Evolutionary conservation across 257 asterid species (phyloP).

Genomic region (Fraxinus pennsylvanica): DNA sequence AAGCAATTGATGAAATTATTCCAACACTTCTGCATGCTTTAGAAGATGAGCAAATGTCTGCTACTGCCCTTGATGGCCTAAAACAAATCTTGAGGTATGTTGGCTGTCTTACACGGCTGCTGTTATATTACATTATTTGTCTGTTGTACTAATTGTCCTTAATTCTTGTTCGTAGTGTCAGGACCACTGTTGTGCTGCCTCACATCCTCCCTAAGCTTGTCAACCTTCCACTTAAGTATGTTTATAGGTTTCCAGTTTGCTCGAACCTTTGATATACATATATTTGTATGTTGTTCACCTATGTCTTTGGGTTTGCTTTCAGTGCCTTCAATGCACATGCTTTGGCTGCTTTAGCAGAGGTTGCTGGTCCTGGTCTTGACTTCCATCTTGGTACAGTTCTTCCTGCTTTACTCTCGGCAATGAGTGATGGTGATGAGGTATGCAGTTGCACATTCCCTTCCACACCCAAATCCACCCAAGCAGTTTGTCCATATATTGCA

Average conservation of each 20-base stretch:
- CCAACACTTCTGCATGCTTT: slow-evolving; percentile 94
- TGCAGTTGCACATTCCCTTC: not conserved
- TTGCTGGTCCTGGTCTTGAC: slow-evolving; percentile 97
- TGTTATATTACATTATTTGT: slow-evolving; percentile 12
- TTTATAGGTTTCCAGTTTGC: slow-evolving; percentile 25
- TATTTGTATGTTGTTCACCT: slow-evolving; percentile 14
- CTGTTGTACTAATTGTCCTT: slow-evolving; percentile 23
- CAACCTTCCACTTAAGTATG: slow-evolving; percentile 89
- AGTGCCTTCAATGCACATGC: slow-evolving; percentile 99
- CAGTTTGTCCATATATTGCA: not conserved
- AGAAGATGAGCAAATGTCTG: slow-evolving; percentile 86
- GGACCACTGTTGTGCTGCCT: slow-evolving; percentile 97
- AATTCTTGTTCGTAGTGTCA: slow-evolving; percentile 60
- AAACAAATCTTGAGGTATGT: slow-evolving; percentile 89
- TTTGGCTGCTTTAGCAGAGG: slow-evolving; percentile 97
- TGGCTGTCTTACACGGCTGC: slow-evolving; percentile 16
- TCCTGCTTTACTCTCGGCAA: slow-evolving; percentile 85
- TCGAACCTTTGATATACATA: slow-evolving; percentile 18
- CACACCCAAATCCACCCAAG: not conserved
- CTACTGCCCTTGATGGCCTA: slow-evolving; percentile 97
- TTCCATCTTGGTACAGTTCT: slow-evolving; percentile 83
- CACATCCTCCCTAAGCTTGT: slow-evolving; percentile 99
- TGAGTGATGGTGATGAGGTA: slow-evolving; percentile 77
- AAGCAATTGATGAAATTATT: slow-evolving; percentile 98
- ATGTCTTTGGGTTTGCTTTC: slow-evolving; percentile 32